Conservation (phyloP, 345 rosid genomes). For the Alliaria petiolata region DNA sequence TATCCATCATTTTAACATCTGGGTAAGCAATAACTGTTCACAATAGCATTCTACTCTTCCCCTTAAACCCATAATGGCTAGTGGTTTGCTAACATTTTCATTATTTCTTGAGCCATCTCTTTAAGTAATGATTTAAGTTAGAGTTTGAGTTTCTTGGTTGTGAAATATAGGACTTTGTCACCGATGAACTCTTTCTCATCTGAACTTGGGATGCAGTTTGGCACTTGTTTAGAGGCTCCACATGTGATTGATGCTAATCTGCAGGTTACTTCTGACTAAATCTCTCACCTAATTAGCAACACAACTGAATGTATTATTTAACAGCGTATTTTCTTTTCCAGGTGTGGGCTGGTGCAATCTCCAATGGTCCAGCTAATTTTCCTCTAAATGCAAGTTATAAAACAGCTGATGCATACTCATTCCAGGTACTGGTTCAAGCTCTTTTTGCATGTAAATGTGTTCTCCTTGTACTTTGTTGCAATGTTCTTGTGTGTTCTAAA, state of each 20-base stretch:
- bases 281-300: neutral
- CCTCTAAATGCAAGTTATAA: constrained; percentile 81
- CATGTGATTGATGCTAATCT: constrained; percentile 75
- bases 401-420: constrained; percentile 67
- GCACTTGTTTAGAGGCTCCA: constrained; percentile 91
- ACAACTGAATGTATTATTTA: constrained; percentile 1
- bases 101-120: neutral
- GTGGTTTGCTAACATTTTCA: neutral
- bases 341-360: constrained; percentile 74
- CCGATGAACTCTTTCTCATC: constrained; percentile 89
- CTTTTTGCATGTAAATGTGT: too few species aligned
- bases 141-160: constrained; percentile 18
- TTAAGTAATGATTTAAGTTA: neutral
- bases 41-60: neutral
- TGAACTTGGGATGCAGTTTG: constrained; percentile 89
- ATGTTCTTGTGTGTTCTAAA: neutral
- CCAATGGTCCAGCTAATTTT: constrained; percentile 63
- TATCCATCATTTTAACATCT: constrained; percentile 82
- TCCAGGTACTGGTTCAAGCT: constrained; percentile 53
- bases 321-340: constrained; percentile 34
- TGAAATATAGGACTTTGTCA: constrained; percentile 64
- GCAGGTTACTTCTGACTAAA: constrained; percentile 47
- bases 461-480: neutral
- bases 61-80: neutral
- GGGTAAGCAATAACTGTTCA: constrained; percentile 54